Evolutionary conservation across 768 basidiomycete species (phyloP), one percentile per base, ranked within the genome.

Genomic region (Scleroderma bovista): DNA sequence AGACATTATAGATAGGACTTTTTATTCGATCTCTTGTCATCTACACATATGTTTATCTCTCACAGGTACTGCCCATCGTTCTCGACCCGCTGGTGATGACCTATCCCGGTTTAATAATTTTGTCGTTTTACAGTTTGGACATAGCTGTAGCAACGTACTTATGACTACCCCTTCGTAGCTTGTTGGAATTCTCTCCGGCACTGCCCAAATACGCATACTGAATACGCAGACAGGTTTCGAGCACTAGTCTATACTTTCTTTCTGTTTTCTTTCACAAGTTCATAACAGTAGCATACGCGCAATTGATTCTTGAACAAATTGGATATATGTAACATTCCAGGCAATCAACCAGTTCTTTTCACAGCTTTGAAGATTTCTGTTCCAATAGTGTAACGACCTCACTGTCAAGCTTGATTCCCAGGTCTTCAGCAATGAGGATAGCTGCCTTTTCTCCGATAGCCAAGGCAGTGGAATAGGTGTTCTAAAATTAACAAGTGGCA

Each of bases 371-470:
- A 29, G 9, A 15, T 15, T 6, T 22, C 20, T 24, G 8, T 16
- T 44, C 3, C 43, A 24, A 24, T 23, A 8, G 24, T 16, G 20
- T 20, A 9, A 42, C 20, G 16, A 34, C 20, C 26, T 9, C 9
- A 4, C 9, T 9, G 26, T 29, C 9, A 29, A 29, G 26, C 39
- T 49, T 48, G 33, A 72, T 67, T 2, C 69, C 69, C 8, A 73
- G 48, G 24, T 81, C 80, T 47, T 80, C 70, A 2, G 76, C 77
- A 47, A 83, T 80, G 42, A 81, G 71, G 10, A 74, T 57, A 1
- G 80, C 77, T 6, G 78, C 77, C 59, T 80, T 82, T 61, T 82
- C 80, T 2, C 78, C 80, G 41, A 82, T 62, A 15, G 60, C 61
- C 11, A 72, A 46, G 10, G 72, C 67, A 11, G 69, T 69, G 1